These are phyloP conservation scores for Leccinum boreale DNA, from an alignment of 768 basidiomycete species.

Conservation along the genomic window DNA sequence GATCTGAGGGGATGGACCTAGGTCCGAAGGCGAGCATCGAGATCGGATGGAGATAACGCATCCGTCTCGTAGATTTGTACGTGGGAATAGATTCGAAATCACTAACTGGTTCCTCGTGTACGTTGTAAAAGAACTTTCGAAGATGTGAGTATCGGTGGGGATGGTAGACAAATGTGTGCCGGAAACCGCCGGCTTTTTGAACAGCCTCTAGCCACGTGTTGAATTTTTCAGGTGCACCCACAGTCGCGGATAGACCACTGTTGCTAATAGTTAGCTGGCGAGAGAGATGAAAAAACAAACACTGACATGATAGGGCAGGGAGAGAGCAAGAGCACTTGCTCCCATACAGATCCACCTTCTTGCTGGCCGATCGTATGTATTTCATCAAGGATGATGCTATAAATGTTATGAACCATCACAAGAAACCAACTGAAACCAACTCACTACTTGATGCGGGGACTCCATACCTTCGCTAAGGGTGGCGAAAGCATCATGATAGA, in stretches of 20 bases:
- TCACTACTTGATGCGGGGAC: conserved; percentile 58
- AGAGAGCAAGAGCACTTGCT: conserved; percentile 67
- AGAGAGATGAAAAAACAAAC: background rate
- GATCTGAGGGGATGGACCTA: conserved; percentile 52
- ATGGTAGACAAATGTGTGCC: conserved; percentile 59
- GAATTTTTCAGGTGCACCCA: conserved; percentile 63
- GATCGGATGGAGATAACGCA: conserved; percentile 63
- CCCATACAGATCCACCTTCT: conserved; percentile 69
- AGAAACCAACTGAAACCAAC: conserved; percentile 1
- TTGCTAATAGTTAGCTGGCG: background rate
- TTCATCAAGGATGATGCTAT: conserved; percentile 58
- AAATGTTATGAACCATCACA: background rate
- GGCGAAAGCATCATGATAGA: conserved; percentile 70
- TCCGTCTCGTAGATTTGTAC: conserved; percentile 37
- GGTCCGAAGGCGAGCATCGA: conserved; percentile 54
- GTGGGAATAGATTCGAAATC: conserved; percentile 37
- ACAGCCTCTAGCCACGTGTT: conserved; percentile 63
- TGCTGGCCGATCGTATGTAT: conserved; percentile 68
- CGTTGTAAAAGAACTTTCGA: conserved; percentile 59
- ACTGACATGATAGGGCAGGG: conserved; percentile 71
- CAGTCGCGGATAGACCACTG: conserved; percentile 70
- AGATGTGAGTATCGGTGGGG: conserved; percentile 72
- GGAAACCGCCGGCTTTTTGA: conserved; percentile 54
- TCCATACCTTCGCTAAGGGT: conserved; percentile 57
- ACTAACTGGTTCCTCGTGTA: conserved; percentile 18